Evolutionary conservation across 257 asterid genomes (phyloP), one percentile per base, ranked within the genome.

Genomic region (Przewalskia tangutica): DNA sequence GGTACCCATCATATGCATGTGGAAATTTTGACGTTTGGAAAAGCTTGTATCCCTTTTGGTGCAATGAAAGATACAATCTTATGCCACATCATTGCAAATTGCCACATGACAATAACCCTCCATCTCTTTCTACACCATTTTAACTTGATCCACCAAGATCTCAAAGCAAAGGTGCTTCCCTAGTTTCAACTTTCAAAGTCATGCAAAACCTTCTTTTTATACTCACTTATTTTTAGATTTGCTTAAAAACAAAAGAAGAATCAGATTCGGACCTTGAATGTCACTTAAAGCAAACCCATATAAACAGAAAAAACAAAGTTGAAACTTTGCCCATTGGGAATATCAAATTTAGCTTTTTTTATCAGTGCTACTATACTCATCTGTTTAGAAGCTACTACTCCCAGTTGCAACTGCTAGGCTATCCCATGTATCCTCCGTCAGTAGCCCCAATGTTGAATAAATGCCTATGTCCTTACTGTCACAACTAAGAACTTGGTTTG

Each of bases 351-450:
- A 6, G 79, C 2, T 73, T 73, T 23, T 51, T 48, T 38, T 8
- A 14, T 73, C 8, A 5, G 79, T 48, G 62, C 62, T 56, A 73
- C 79, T 7, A 13, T 23, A 73, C 62, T 27, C 42, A 23, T 48
- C 62, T 9, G 3, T 73, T 48, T 50, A 73, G 62, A 2, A 73
- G 62, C 44, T 50, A 50, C 50, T 50, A 50, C 60, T 48, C 11
- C 58, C 58, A 71, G 40, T 18, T 70, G n/a, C 42, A 73, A 48
- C 44, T 73, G 38, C 9, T 20, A 6, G 7, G 23, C 79, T 84
- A 83, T 82, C 90, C 81, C 78, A 77, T 83, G 75, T 84, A 27
- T 87, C 90, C 84, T 81, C 83, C 68, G 36, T 82, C 84, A 90
- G 58, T 80, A 85, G 85, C 82, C 81, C 87, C 87, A 86, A 82